Base-by-base conservation (phyloP, 2,329 filamentous ascomycete species). In the Ceratocystis cacaofunesta region DNA sequence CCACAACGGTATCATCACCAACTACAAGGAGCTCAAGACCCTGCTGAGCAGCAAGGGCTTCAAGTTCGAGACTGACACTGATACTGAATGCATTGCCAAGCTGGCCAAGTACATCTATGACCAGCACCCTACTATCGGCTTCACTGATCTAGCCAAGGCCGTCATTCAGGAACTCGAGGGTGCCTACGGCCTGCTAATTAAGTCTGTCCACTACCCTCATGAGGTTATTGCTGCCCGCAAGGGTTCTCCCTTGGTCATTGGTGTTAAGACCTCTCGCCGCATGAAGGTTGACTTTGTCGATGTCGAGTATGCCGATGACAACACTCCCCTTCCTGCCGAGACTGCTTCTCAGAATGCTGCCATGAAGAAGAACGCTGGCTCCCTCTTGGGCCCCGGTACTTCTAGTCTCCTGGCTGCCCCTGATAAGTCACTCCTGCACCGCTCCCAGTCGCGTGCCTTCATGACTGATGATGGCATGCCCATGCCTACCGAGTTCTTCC, bases 251-350 rank as follows among this genome's bases (percentile, higher is more conserved):
- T 84, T 99, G 68, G 94, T 99, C 69, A 69, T 99, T 72, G 94
- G 94, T 78, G 94, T 99, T 75, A 89, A 91, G 80, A 97, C 94
- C 66, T 84, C 91, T 78, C 95, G 89, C 82, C 95, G 95, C 80
- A 97, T 99, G 94, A 99, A 97, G 87, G 94, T 99, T 69, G 94
- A 99, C 80, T 99, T 99, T 73, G 94, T 99, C 75, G 94, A 99
- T 75, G 94, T 99, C 68, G 94, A 99, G 79, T 97, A 92, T 76
- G 88, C 88, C 63, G 91, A 96, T 73, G 90, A 96, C 72, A 86
- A 87, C 72, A 81, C 80, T 70, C 84, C 88, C 70, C 87, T 99
- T 68, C 87, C 94, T 46, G 94, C 94, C 64, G 94, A 99, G 83
- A 86, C 87, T 70, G 94, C 94, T 68, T 92, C 92, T 68, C 94